Evolutionary conservation across 495 filamentous ascomycete genomes (phyloP), one percentile per base, ranked within the genome.

Genomic region (Pyronema omphalodes): DNA sequence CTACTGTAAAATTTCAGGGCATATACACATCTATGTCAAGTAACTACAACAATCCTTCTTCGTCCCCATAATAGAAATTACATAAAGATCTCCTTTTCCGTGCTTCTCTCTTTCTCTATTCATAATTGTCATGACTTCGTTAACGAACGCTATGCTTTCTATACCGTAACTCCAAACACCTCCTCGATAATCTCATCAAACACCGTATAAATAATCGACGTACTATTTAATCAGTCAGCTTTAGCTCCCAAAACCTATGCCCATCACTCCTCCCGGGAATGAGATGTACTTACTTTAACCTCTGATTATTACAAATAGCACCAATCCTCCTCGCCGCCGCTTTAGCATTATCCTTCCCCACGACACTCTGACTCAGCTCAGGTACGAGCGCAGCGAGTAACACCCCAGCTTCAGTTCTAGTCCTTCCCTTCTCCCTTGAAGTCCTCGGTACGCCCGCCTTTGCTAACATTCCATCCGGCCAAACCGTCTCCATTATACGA

Each of bases 341-440:
- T 66, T 89, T 84, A 12, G 86, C 86, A 69, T 93, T 93, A 37
- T 80, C 74, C 55, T 84, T 71, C 11, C 86, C 86, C 9, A 93
- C 86, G 11, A 93, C 86, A 64, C 81, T 88, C 14, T 14, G 3
- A 36, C 55, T 51, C 34, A 58, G 3, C 14, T 78, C 86, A n/a
- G 86, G 86, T 23, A 93, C 71, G 36, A 93, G 74, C 18, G 83
- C 86, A 9, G 83, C 84, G 37, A 93, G 72, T 70, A 86, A 84
- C 12, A 88, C 69, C 47, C 81, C 82, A 3, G 85, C 86, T 66
- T 93, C 86, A 44, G 71, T 77, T 48, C 75, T 68, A 46, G 81
- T 86, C 57, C 78, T 78, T n/a, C 73, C 67, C 59, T 82, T 84
- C 58, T 91, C 81, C 9, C 73, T 72, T 8, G 68, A 46, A 0